These are phyloP conservation scores for Paecilomyces variotii DNA, from an alignment of 2,329 filamentous ascomycete genomes.

Conservation along the genomic window DNA sequence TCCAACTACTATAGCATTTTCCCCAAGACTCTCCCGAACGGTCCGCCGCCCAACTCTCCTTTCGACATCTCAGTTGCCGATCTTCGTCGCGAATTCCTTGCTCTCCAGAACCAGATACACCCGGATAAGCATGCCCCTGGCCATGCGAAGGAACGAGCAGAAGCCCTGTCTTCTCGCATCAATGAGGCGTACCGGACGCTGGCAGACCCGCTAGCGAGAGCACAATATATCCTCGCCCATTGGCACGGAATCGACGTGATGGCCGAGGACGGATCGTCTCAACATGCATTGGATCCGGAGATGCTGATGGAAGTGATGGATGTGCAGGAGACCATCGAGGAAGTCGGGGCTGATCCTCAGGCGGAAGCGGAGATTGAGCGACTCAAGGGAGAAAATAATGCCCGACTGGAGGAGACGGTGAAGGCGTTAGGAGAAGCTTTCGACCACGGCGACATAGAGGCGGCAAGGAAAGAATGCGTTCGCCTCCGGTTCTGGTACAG, in stretches of 20 bases:
- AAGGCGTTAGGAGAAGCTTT: conserved; percentile 57
- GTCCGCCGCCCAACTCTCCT: conserved; percentile 67
- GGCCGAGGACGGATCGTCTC: conserved; percentile 64
- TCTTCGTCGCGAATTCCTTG: conserved; percentile 78
- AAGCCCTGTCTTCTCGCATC: conserved; percentile 71
- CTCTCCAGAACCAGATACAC: conserved; percentile 56
- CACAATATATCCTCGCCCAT: conserved; percentile 74
- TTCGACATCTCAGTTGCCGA: conserved; percentile 65
- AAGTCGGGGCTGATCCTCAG: conserved; percentile 43
- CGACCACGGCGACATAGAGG: conserved; percentile 54
- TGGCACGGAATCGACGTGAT: conserved; percentile 62
- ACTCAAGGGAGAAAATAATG: conserved; percentile 59
- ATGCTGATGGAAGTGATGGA: conserved; percentile 84
- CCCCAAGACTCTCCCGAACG: conserved; percentile 64
- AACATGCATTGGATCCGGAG: conserved; percentile 59
- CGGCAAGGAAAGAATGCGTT: conserved; percentile 64
- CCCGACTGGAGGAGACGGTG: conserved; percentile 57
- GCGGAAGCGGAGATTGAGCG: conserved; percentile 55
- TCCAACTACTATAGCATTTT: conserved; percentile 81
- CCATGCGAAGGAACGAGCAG: conserved; percentile 52
- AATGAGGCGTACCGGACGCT: conserved; percentile 91
- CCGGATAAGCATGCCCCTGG: conserved; percentile 42
- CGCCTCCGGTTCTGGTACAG: conserved; percentile 85
- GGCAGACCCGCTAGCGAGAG: conserved; percentile 65
- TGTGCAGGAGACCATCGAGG: conserved; percentile 66